A percentile compares a stretch with the other conserved stretches of the same genome.
Evolutionary conservation across 2,329 filamentous ascomycete species (phyloP).

Genomic region (Periconia sp.): DNA sequence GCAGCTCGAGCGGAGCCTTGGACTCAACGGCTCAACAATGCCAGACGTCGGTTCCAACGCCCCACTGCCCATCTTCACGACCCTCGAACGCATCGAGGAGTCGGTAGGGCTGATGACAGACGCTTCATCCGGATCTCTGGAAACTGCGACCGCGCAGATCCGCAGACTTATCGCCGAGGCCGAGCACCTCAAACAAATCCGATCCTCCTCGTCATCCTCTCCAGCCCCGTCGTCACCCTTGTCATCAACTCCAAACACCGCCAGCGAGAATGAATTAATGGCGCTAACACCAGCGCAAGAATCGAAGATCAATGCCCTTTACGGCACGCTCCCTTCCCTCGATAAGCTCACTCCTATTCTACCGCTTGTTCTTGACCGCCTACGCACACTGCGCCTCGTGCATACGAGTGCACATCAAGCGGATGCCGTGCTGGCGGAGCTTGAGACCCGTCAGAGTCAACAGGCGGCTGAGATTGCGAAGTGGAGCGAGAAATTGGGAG

Average conservation of each 20-base stretch:
- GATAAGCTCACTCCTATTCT: slow-evolving; percentile 83
- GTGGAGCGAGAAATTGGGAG: slow-evolving; percentile 80
- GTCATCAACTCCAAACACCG: slow-evolving; percentile 13
- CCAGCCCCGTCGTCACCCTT: not conserved
- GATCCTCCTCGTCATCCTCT: slow-evolving; percentile 18
- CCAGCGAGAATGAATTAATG: slow-evolving; percentile 37
- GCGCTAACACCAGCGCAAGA: slow-evolving; percentile 63
- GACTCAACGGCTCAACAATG: slow-evolving; percentile 70
- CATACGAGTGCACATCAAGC: slow-evolving; percentile 86
- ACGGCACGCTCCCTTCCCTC: slow-evolving; percentile 84
- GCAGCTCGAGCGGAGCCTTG: slow-evolving; percentile 77
- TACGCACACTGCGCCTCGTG: slow-evolving; percentile 79
- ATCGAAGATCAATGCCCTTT: slow-evolving; percentile 87
- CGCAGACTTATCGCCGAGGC: slow-evolving; percentile 72
- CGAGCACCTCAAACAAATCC: slow-evolving; percentile 65
- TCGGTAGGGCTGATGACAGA: slow-evolving; percentile 76
- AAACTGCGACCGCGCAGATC: slow-evolving; percentile 70
- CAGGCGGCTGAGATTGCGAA: slow-evolving; percentile 81
- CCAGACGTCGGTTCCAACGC: slow-evolving; percentile 58
- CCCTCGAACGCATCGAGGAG: slow-evolving; percentile 76
- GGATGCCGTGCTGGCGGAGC: slow-evolving; percentile 71
- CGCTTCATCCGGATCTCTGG: slow-evolving; percentile 71
- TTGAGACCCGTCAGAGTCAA: slow-evolving; percentile 79
- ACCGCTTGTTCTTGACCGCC: slow-evolving; percentile 79
- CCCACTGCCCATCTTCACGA: slow-evolving; percentile 72